Conservation (phyloP, 768 basidiomycete genomes). For the Psilocybe cyanescens region DNA sequence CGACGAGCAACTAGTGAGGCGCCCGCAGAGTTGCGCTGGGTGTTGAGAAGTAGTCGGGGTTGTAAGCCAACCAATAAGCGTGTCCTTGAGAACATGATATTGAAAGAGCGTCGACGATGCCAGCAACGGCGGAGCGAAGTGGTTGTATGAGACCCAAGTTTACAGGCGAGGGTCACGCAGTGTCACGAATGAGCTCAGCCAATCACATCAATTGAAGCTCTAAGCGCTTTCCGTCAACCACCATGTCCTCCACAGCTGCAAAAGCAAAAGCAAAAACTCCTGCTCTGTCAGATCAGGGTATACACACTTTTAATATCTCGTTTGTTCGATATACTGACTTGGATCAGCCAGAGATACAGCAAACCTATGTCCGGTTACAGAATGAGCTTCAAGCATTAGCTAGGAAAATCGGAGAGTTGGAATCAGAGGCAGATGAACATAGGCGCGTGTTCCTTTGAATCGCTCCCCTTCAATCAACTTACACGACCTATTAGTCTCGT, state of each 20-base stretch:
- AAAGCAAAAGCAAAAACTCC: constrained; percentile 65
- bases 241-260: constrained; percentile 51
- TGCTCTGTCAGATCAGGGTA: constrained; percentile 75
- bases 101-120: constrained; percentile 38
- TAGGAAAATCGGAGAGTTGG: constrained; percentile 94
- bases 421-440: constrained; percentile 96
- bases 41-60: constrained; percentile 39
- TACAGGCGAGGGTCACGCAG: constrained; percentile 37
- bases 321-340: constrained; percentile 38
- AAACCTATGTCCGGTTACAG: constrained; percentile 80
- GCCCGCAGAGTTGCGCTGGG: constrained; percentile 33
- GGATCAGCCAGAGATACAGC: constrained; percentile 78
- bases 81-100: constrained; percentile 57
- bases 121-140: constrained; percentile 41
- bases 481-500: constrained; percentile 65
- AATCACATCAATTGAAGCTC: constrained; percentile 48
- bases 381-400: constrained; percentile 91
- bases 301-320: constrained; percentile 22
- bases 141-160: constrained; percentile 28
- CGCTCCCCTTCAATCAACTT: neutral
- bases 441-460: constrained; percentile 53
- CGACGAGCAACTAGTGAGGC: constrained; percentile 50
- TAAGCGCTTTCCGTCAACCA: constrained; percentile 21
- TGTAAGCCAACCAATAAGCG: constrained; percentile 56
- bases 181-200: constrained; percentile 34